These are phyloP conservation scores for Chenopodium quinoa DNA, from an alignment of 148 eudicot genomes.

Conservation along the genomic window DNA sequence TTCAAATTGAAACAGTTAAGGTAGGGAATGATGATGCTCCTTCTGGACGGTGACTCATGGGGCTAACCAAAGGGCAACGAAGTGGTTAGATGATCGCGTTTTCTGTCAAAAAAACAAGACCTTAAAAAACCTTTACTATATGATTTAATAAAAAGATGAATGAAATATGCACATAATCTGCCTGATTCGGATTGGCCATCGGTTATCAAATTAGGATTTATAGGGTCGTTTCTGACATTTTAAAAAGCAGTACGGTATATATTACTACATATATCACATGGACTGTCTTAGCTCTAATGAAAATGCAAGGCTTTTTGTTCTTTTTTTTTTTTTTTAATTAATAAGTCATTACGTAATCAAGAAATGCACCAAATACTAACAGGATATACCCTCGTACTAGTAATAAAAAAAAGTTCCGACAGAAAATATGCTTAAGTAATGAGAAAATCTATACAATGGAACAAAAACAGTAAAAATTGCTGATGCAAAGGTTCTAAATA, in stretches of 20 bases:
- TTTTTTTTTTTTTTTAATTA: background rate
- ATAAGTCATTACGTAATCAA: slow-evolving; percentile 8
- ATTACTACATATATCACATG: background rate
- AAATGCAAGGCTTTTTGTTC: slow-evolving; percentile 1
- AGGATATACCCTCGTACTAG: slow-evolving; percentile 5
- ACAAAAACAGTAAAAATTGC: background rate
- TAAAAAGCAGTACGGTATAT: background rate
- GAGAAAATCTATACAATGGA: background rate
- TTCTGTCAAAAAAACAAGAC: background rate
- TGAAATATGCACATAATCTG: background rate
- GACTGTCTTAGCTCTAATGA: background rate
- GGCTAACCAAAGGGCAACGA: slow-evolving; percentile 4
- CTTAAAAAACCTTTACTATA: background rate
- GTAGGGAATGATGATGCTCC: slow-evolving; percentile 6
- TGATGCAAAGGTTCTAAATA: background rate
- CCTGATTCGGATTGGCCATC: too few species aligned
- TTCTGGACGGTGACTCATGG: slow-evolving; percentile 1
- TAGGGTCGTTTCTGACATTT: background rate
- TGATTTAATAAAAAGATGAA: background rate
- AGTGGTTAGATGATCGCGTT: slow-evolving; percentile 1
- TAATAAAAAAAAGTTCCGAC: background rate
- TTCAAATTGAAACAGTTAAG: background rate
- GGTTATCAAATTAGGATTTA: background rate
- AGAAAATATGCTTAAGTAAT: background rate
- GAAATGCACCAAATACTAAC: background rate